Evolutionary conservation across 2,329 filamentous ascomycete genomes (phyloP).

Genomic region (Scleromitrula shiraiana): DNA sequence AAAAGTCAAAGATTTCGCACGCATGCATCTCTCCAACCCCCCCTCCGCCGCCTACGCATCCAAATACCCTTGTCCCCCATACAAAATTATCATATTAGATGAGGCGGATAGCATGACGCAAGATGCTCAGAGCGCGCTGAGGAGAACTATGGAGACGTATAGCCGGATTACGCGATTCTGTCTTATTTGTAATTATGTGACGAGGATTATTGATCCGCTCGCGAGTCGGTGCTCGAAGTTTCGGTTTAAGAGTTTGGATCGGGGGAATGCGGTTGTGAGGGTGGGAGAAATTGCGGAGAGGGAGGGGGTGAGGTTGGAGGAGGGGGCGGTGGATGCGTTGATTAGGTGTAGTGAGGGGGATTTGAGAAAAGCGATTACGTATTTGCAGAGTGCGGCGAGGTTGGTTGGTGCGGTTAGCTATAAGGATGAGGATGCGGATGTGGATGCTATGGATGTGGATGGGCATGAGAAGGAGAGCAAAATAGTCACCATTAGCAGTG

Average conservation of each 20-base stretch:
- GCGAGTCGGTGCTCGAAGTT: constrained; percentile 95
- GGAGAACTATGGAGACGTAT: constrained; percentile 97
- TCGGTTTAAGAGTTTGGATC: constrained; percentile 91
- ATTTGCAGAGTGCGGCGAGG: constrained; percentile 85
- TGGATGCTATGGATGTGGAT: constrained; percentile 36
- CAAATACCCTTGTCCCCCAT: constrained; percentile 87
- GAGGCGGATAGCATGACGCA: constrained; percentile 99
- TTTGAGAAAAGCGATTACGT: constrained; percentile 92
- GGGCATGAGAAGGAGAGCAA: constrained; percentile 57
- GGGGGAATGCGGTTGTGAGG: constrained; percentile 70
- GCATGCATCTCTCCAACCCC: constrained; percentile 77
- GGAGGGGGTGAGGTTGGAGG: constrained; percentile 69
- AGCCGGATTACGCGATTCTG: constrained; percentile 95
- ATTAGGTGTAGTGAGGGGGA: constrained; percentile 90
- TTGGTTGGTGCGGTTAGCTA: constrained; percentile 64
- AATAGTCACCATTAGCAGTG: constrained; percentile 65
- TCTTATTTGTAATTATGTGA: constrained; percentile 97
- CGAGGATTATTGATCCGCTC: constrained; percentile 92
- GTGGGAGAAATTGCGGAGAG: constrained; percentile 74
- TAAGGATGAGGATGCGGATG: constrained; percentile 32
- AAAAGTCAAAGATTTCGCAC: constrained; percentile 97
- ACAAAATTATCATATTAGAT: constrained; percentile 98
- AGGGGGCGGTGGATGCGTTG: constrained; percentile 73
- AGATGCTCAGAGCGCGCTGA: constrained; percentile 86
- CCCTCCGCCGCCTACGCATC: constrained; percentile 56